Conservation (phyloP, 306 rosid genomes). For the Sicyos edulis region DNA sequence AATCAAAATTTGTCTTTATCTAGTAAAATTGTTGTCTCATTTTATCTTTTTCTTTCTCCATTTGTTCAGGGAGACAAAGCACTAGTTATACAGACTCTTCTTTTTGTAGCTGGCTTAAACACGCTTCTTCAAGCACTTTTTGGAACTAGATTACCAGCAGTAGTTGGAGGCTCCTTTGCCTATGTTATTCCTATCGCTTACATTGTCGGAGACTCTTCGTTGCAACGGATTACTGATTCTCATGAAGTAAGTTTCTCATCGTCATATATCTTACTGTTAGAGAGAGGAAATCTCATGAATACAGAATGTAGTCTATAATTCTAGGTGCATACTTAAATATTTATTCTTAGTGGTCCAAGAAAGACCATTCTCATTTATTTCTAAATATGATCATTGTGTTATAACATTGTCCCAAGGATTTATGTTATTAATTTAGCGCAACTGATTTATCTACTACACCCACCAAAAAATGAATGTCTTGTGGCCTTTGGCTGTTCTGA, state of each 20-base stretch:
- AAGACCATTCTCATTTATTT: neutral
- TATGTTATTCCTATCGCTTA: conserved; percentile 74
- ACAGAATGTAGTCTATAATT: neutral
- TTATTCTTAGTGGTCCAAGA: neutral
- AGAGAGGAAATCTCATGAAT: neutral
- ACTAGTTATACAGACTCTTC: conserved; percentile 82
- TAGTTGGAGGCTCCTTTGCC: conserved; percentile 95
- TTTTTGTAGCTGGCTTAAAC: conserved; percentile 85
- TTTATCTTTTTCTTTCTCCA: neutral
- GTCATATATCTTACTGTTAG: conserved; percentile 19
- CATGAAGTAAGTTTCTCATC: conserved; percentile 60
- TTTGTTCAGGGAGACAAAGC: conserved; percentile 78
- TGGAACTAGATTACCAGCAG: conserved; percentile 90
- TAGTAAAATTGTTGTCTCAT: neutral
- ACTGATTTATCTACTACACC: neutral
- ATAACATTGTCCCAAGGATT: neutral
- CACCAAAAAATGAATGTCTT: conserved; percentile 4
- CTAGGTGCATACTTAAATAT: neutral
- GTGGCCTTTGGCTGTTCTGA: neutral
- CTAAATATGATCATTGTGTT: neutral
- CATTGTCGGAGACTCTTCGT: conserved; percentile 60
- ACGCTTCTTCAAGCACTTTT: conserved; percentile 97
- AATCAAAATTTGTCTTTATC: neutral
- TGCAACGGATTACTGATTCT: conserved; percentile 53
- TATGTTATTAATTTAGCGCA: neutral